These are phyloP conservation scores for Haberlea rhodopensis DNA, from an alignment of 257 asterid genomes.

Conservation along the genomic window DNA sequence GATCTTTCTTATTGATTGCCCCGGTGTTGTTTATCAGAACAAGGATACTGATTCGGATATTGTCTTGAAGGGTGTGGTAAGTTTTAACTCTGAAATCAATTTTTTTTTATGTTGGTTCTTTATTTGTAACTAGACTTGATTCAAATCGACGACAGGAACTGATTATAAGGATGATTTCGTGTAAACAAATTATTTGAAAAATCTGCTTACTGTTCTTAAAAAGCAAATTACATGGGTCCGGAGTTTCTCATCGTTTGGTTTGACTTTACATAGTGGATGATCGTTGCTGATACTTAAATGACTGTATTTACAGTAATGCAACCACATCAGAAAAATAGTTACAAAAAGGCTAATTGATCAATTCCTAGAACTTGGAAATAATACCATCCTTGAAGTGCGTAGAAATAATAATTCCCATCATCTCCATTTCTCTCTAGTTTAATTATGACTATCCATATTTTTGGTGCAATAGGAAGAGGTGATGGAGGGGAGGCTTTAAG, in stretches of 20 bases:
- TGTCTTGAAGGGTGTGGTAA: slow-evolving; percentile 98
- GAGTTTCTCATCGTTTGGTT: background rate
- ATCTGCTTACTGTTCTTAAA: background rate
- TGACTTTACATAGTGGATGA: background rate
- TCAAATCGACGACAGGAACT: background rate
- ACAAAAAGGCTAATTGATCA: too few species aligned
- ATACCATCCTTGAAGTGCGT: too few species aligned
- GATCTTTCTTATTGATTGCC: slow-evolving; percentile 93
- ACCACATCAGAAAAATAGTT: too few species aligned
- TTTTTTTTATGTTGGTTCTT: slow-evolving; percentile 17
- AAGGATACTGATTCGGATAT: slow-evolving; percentile 83
- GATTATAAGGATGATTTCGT: background rate
- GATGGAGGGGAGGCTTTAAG: too few species aligned
- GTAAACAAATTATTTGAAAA: background rate
- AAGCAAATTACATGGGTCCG: background rate
- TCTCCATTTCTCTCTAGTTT: too few species aligned
- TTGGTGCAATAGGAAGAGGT: too few species aligned
- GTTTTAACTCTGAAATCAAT: slow-evolving; percentile 23
- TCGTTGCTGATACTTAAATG: background rate
- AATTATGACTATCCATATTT: too few species aligned
- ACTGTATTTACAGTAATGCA: too few species aligned
- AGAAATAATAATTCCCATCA: too few species aligned
- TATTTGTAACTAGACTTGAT: slow-evolving; percentile 8
- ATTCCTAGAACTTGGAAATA: too few species aligned
- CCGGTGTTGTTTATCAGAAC: slow-evolving; percentile 91